These are phyloP conservation scores for Corynascus novoguineensis DNA, from an alignment of 495 filamentous ascomycete species.

Conservation along the genomic window DNA sequence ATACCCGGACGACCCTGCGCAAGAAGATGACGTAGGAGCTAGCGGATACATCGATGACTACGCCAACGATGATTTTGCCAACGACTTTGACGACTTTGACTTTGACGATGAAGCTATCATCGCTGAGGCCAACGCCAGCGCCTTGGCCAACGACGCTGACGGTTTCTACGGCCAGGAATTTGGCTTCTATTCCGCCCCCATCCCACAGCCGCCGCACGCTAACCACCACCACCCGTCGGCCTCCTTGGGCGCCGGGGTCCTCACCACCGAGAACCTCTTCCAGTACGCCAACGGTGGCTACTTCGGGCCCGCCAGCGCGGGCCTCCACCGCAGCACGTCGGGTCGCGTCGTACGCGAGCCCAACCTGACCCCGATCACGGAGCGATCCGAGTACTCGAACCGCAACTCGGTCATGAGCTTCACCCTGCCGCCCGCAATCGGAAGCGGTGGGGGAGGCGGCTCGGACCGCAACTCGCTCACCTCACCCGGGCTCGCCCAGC, in stretches of 20 bases:
- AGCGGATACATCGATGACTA: slow-evolving; percentile 34
- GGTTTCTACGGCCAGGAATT: slow-evolving; percentile 96
- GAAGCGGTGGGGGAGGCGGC: slow-evolving; percentile 29
- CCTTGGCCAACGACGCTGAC: slow-evolving; percentile 83
- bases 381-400: slow-evolving; percentile 92
- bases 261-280: slow-evolving; percentile 38
- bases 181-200: slow-evolving; percentile 83
- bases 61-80: slow-evolving; percentile 40
- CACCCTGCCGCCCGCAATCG: slow-evolving; percentile 49
- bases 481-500: slow-evolving; percentile 60
- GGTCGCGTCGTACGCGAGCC: slow-evolving; percentile 74
- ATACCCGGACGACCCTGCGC: slow-evolving; percentile 39
- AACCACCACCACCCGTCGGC: slow-evolving; percentile 15
- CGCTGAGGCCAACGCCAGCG: slow-evolving; percentile 90
- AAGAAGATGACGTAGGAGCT: slow-evolving; percentile 39
- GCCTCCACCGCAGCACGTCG: slow-evolving; percentile 51
- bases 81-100: slow-evolving; percentile 51
- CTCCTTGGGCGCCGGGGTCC: slow-evolving; percentile 22
- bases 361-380: slow-evolving; percentile 91
- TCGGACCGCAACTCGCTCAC: not conserved
- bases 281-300: slow-evolving; percentile 80
- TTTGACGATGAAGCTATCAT: slow-evolving; percentile 84
- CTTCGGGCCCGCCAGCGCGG: slow-evolving; percentile 64
- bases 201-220: slow-evolving; percentile 30
- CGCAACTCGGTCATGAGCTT: slow-evolving; percentile 82